Base-by-base conservation (phyloP, 2,329 filamentous ascomycete genomes). In the Ascochyta rabiei region DNA sequence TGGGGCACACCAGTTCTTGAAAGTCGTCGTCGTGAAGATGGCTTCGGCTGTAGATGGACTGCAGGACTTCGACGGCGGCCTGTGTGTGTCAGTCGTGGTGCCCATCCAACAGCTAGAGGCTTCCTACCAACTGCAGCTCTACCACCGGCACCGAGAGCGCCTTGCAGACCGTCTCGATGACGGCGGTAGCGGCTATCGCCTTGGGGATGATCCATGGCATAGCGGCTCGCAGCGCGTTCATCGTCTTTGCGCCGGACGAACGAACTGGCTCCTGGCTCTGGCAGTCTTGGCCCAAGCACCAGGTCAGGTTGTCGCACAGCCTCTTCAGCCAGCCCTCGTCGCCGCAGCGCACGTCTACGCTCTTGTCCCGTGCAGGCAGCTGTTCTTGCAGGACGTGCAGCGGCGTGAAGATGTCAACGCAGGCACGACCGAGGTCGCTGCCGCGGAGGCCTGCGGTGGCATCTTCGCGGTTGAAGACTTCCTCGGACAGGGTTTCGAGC, bases 381-480 rank as follows among this genome's bases (percentile, higher is more conserved):
- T 89, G 82, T 60, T 96, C 89, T 58, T 85, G 77, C 50, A 96
- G 85, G 18, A 96, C 87, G 1, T 81, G 78, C 21, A 85, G 81
- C 1, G 95, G 91, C 0, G 93, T 96, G 73, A 96, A 96, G 58
- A 98, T 92, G 73, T 98, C 95, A 58, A 98, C 90, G 68, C 95
- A 89, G 10, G 91, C 90, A 72, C 91, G 90, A 71, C 92, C 96
- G 58, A 99, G 83, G 50, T 90, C 86, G 46, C 88, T 89, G 71
- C 93, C 90, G 60, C 93, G 86, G 67, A 96, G 79, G 15, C 89
- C 89, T 13, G 93, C 92, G 4, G 92, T 87, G 2, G 90, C 84
- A 75, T 98, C 95, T 70, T 98, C 95, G 31, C 90, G 87, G 63
- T 89, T 90, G 77, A 98, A 96, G 46, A 97, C 86, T 73, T 98